Evolutionary conservation across 75 land plant species (phyloP).

Genomic region (Cunninghamia lanceolata): DNA sequence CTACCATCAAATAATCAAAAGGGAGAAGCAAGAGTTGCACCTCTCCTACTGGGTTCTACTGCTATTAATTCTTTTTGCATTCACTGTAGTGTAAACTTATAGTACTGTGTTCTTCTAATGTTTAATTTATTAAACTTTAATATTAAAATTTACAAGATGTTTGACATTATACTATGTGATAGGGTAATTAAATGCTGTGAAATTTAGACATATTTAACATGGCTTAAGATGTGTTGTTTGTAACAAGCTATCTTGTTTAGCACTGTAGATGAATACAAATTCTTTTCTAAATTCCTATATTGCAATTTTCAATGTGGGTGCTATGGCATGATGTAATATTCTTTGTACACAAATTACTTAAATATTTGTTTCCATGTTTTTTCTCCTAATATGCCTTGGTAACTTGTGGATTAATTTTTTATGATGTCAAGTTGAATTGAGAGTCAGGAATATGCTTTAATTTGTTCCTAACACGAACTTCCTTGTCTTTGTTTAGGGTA

Average conservation of each 20-base stretch:
- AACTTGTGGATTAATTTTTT: slow-evolving; percentile 44
- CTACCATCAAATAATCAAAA: slow-evolving; percentile 43
- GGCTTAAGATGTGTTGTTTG: background rate
- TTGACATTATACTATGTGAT: background rate
- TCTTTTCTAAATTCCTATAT: background rate
- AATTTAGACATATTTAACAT: too few relatives aligned
- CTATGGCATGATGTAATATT: background rate
- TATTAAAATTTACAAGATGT: background rate
- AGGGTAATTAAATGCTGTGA: background rate
- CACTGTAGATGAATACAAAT: background rate
- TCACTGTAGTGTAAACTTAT: slow-evolving; percentile 66
- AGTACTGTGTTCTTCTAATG: slow-evolving; percentile 6
- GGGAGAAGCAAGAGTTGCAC: slow-evolving; percentile 22
- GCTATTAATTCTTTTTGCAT: slow-evolving; percentile 57
- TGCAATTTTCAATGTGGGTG: background rate
- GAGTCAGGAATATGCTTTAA: too few relatives aligned
- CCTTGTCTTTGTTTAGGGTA: too few relatives aligned
- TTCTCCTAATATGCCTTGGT: background rate
- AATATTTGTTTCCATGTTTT: background rate
- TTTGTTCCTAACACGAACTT: too few relatives aligned
- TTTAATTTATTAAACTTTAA: background rate
- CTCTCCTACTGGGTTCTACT: slow-evolving; percentile 37
- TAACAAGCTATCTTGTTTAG: background rate
- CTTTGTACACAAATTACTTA: background rate
- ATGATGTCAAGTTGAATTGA: slow-evolving; percentile 46